These are phyloP conservation scores for Aleurites moluccanus DNA, from an alignment of 441 rosid species.

Conservation along the genomic window DNA sequence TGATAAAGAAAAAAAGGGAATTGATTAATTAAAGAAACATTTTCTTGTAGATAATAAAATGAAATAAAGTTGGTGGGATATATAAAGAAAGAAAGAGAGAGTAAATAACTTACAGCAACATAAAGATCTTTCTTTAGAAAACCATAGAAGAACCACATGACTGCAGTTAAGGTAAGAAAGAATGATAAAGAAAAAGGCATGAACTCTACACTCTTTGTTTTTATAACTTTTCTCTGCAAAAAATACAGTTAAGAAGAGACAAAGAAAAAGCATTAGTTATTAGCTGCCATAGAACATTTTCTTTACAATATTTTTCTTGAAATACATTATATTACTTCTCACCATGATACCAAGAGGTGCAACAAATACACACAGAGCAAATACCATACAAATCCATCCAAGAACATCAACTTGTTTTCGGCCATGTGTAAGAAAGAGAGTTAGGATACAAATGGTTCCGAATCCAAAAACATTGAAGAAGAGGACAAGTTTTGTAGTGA, in stretches of 20 bases:
- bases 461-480: slow-evolving; percentile 57
- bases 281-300: not conserved
- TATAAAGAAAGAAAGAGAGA: not conserved
- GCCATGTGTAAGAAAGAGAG: slow-evolving; percentile 41
- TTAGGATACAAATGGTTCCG: slow-evolving; percentile 43
- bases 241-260: not conserved
- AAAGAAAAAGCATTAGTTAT: not conserved
- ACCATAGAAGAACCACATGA: slow-evolving; percentile 87
- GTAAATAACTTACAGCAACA: slow-evolving; percentile 53
- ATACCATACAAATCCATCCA: slow-evolving; percentile 71
- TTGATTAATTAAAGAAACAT: not conserved
- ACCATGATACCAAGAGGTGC: slow-evolving; percentile 78
- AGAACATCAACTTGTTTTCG: slow-evolving; percentile 47
- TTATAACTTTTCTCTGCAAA: slow-evolving; percentile 69
- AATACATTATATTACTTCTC: not conserved
- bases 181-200: slow-evolving; percentile 76
- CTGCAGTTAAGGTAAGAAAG: slow-evolving; percentile 79
- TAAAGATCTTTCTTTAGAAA: slow-evolving; percentile 56
- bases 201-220: slow-evolving; percentile 81
- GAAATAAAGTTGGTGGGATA: not conserved
- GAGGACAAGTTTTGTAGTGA: slow-evolving; percentile 47
- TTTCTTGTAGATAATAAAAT: not conserved
- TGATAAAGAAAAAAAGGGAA: not conserved
- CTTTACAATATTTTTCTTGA: not conserved
- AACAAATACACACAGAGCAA: slow-evolving; percentile 58